Conservation (phyloP, 306 rosid genomes). For the Potentilla sterilis region DNA sequence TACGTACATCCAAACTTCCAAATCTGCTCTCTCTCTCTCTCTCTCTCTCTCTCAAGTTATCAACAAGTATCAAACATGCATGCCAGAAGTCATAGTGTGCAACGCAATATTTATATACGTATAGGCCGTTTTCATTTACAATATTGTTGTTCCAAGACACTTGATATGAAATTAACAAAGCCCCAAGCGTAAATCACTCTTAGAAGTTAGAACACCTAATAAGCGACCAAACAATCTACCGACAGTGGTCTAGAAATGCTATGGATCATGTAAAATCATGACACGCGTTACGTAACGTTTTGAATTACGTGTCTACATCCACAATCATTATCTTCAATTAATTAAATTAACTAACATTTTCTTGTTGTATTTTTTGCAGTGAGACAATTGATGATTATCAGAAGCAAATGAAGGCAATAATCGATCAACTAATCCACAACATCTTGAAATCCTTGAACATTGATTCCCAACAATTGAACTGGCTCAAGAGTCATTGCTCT, state of each 20-base stretch:
- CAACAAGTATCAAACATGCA: too few relatives aligned
- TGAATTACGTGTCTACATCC: background rate
- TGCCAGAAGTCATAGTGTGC: too few relatives aligned
- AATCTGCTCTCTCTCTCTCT: too few relatives aligned
- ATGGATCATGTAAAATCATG: background rate
- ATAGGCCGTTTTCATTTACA: background rate
- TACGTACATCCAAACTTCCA: background rate
- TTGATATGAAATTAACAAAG: background rate
- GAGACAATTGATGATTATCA: constrained; percentile 51
- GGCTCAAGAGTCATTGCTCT: constrained; percentile 27
- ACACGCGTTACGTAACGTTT: background rate
- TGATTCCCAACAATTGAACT: constrained; percentile 26
- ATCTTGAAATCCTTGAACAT: constrained; percentile 39
- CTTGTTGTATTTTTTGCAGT: constrained; percentile 18
- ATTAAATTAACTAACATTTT: background rate
- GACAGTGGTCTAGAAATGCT: background rate
- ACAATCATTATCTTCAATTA: background rate
- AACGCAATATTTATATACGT: background rate
- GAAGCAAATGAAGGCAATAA: constrained; percentile 48
- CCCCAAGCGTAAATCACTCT: background rate
- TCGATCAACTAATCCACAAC: constrained; percentile 39
- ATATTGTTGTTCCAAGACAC: background rate
- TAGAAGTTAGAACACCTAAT: background rate
- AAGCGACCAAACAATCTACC: background rate
- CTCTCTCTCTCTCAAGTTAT: too few relatives aligned